These are phyloP conservation scores for Ensete ventricosum DNA, from an alignment of 176 grass and related monocot species.

Conservation along the genomic window DNA sequence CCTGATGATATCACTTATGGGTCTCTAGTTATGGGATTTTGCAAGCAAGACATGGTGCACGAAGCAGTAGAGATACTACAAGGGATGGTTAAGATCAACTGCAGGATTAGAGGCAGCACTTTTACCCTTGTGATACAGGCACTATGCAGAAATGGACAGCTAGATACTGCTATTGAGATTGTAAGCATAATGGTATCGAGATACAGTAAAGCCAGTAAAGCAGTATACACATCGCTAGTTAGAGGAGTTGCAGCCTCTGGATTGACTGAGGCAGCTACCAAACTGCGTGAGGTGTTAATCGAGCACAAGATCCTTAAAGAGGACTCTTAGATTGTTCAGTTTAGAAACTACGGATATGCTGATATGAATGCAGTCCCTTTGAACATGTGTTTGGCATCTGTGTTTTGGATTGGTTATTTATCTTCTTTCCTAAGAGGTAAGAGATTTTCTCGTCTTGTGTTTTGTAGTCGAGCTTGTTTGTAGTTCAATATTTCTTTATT, in stretches of 20 bases:
- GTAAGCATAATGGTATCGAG: constrained; percentile 38
- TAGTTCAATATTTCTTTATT: background rate
- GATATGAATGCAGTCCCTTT: background rate
- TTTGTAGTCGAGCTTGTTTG: background rate
- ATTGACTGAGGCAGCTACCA: constrained; percentile 33
- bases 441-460: background rate
- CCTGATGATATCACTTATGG: constrained; percentile 60
- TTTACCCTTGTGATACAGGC: constrained; percentile 50
- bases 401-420: background rate
- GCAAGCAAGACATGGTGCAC: constrained; percentile 45
- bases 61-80: constrained; percentile 44
- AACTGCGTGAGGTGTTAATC: constrained; percentile 34
- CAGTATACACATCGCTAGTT: constrained; percentile 41
- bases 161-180: constrained; percentile 45
- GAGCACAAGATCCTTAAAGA: constrained; percentile 40
- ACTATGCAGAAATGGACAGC: constrained; percentile 49
- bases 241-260: constrained; percentile 49
- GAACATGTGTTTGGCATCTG: too few relatives aligned
- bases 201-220: constrained; percentile 25
- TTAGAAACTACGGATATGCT: background rate
- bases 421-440: background rate
- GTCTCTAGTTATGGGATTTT: constrained; percentile 65
- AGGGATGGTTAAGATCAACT: constrained; percentile 41
- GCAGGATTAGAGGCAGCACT: constrained; percentile 51
- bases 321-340: background rate